phyloP scores from a whole-genome alignment of 1,284 basidiomycete genomes.

The Fomes fomentarius region DNA sequence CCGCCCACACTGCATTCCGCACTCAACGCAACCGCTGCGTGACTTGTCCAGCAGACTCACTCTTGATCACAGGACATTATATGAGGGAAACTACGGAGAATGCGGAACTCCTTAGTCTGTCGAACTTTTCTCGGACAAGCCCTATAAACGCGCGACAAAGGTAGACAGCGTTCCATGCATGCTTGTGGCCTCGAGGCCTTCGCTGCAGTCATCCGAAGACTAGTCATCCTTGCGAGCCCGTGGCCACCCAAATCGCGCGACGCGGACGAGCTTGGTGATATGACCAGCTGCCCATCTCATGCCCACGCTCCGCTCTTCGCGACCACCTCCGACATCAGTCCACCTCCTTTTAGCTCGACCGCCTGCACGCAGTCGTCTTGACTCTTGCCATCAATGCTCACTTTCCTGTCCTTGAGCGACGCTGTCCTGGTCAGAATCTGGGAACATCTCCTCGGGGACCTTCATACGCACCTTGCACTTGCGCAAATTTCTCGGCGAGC shows the following conservation, averaged over 20 bases:
- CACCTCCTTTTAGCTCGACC: slow-evolving; percentile 2
- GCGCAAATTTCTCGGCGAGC: slow-evolving; percentile 31
- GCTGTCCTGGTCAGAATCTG: slow-evolving; percentile 31
- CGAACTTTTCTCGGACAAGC: slow-evolving; percentile 8
- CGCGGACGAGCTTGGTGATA: slow-evolving; percentile 9
- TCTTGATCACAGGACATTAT: slow-evolving; percentile 20
- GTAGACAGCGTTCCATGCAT: slow-evolving; percentile 14
- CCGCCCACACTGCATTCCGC: no score
- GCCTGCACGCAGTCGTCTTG: neutral
- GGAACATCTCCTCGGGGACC: slow-evolving; percentile 29
- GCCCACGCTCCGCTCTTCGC: slow-evolving; percentile 16
- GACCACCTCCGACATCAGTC: slow-evolving; percentile 14
- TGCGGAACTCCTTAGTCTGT: slow-evolving; percentile 18
- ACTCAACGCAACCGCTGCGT: neutral
- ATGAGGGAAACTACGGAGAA: slow-evolving; percentile 19
- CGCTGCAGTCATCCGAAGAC: slow-evolving; percentile 4
- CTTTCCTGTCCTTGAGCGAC: slow-evolving; percentile 20
- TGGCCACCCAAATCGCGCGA: neutral
- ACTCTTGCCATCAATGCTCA: slow-evolving; percentile 10
- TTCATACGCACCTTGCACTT: slow-evolving; percentile 33
- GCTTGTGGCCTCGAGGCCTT: neutral
- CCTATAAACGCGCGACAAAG: slow-evolving; percentile 11
- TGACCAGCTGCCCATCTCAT: slow-evolving; percentile 12
- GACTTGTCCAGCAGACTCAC: slow-evolving; percentile 1
- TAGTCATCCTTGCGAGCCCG: neutral